Base-by-base conservation (phyloP, 2,329 filamentous ascomycete genomes). In the Akanthomyces uredinophilus region DNA sequence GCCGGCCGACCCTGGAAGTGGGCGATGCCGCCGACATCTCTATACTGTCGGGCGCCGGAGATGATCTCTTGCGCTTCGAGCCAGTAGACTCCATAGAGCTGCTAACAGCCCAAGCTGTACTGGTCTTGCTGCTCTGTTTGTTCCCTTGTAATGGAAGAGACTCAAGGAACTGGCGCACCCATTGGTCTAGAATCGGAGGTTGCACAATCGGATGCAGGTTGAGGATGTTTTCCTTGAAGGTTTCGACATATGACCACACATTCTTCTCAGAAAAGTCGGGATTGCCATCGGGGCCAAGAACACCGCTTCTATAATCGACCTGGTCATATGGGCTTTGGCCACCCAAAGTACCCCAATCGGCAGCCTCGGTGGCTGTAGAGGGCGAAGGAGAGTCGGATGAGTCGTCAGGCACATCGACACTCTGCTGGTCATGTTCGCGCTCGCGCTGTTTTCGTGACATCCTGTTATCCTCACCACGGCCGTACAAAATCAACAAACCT, bases 391-490 rank as follows among this genome's bases (percentile, higher is more conserved):
- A 78, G 39, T 85, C 80, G 2, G 81, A 81, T 35, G 77, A 75
- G 61, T 84, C 83, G 53, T 82, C 79, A 13, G 73, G 70, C 58
- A 77, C 75, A 35, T 78, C 78, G n/a, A 75, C 57, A 5, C 69
- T 72, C 20, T 75, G 78, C 47, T 77, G 71, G 16, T 75, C 74
- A 27, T 73, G 68, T 24, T 61, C 51, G 18, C 68, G 57, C 68
- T 79, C 77, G 61, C 75, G 77, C 37, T 79, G 75, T 8, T 74
- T 77, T 27, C 83, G 79, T 50, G 83, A 83, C 27, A 80, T 78
- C 67, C 88, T 87, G 29, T 83, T 78, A 37, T 89, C 90, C 74
- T 96, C 91, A 4, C 92, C 92, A 64, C 87, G 84, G 1, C 92
- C 92, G 73, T 89, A 92, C 2, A 94, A 79, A 27, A 89, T 85